Percentiles rank a stretch among this genome's conserved stretches.
Conservation (phyloP, 2,329 filamentous ascomycete species). For the Escovopsis sp. region DNA sequence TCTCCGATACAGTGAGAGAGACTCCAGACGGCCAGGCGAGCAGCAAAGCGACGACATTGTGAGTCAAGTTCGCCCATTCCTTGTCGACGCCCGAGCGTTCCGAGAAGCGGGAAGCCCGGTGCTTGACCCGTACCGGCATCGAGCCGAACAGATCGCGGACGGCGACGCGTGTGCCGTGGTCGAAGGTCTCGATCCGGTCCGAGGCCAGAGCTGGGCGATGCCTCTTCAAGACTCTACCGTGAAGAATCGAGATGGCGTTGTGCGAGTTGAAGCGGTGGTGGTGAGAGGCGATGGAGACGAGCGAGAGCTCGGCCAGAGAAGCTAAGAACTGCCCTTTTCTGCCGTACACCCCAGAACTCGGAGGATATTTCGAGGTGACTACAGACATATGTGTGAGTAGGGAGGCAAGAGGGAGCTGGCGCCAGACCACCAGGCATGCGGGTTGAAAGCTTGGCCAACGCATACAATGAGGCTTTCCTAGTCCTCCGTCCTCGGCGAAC, state of each 20-base stretch:
- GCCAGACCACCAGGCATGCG: no score
- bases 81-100: slow-evolving; percentile 37
- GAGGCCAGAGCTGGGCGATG: slow-evolving; percentile 44
- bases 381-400: no score
- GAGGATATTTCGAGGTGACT: slow-evolving; percentile 67
- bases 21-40: slow-evolving; percentile 49
- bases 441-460: no score
- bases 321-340: slow-evolving; percentile 60
- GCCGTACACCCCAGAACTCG: slow-evolving; percentile 39
- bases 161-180: slow-evolving; percentile 59
- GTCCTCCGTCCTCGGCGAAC: slow-evolving; percentile 52
- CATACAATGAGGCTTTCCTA: slow-evolving; percentile 61
- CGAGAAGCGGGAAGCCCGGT: slow-evolving; percentile 42
- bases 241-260: slow-evolving; percentile 55
- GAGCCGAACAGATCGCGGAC: slow-evolving; percentile 76
- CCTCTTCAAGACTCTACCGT: slow-evolving; percentile 48
- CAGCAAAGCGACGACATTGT: slow-evolving; percentile 45
- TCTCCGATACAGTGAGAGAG: slow-evolving; percentile 43
- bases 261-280: slow-evolving; percentile 43
- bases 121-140: slow-evolving; percentile 81
- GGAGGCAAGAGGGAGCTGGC: no score
- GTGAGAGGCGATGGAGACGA: slow-evolving; percentile 63
- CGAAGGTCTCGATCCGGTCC: slow-evolving; percentile 36
- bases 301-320: slow-evolving; percentile 58
- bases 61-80: slow-evolving; percentile 50